These are phyloP conservation scores for Kwoniella dendrophila DNA, from an alignment of 768 basidiomycete genomes.

Conservation along the genomic window DNA sequence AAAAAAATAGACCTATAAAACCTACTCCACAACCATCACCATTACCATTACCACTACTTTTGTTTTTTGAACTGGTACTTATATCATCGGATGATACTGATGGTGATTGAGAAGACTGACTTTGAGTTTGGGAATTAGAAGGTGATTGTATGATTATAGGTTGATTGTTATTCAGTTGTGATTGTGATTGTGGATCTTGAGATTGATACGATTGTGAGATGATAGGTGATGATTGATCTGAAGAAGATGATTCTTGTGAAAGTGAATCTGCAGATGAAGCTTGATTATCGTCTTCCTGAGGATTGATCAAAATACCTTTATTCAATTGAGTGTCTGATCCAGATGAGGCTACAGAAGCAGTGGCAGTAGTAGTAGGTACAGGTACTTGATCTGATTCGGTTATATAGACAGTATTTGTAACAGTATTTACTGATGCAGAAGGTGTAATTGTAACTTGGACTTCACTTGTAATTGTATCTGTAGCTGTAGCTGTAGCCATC, in stretches of 20 bases:
- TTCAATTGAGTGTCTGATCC: background rate
- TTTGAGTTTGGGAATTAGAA: too few relatives aligned
- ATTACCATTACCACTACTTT: too few relatives aligned
- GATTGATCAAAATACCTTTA: slow-evolving; percentile 2
- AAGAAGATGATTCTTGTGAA: background rate
- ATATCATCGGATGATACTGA: too few relatives aligned
- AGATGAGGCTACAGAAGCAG: background rate
- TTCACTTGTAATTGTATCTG: slow-evolving; percentile 8
- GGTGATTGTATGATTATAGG: slow-evolving; percentile 11
- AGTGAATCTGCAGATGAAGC: too few relatives aligned
- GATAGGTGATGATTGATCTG: background rate
- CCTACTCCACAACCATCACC: slow-evolving; percentile 49
- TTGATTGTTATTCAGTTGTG: too few relatives aligned
- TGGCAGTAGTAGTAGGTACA: background rate
- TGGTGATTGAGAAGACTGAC: too few relatives aligned
- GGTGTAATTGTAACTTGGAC: slow-evolving; percentile 1
- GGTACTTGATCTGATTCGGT: slow-evolving; percentile 3
- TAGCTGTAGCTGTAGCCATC: slow-evolving; percentile 1
- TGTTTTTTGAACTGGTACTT: too few relatives aligned
- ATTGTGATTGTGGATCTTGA: background rate
- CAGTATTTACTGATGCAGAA: background rate
- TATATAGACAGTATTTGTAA: slow-evolving; percentile 1
- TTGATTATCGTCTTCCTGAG: background rate
- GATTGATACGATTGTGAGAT: too few relatives aligned
- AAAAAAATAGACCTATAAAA: slow-evolving; percentile 69